A percentile compares a stretch with the other conserved stretches of the same genome.
These are phyloP conservation scores for Geotrichum reessii DNA, from an alignment of 1,139 yeast species.

Conservation along the genomic window DNA sequence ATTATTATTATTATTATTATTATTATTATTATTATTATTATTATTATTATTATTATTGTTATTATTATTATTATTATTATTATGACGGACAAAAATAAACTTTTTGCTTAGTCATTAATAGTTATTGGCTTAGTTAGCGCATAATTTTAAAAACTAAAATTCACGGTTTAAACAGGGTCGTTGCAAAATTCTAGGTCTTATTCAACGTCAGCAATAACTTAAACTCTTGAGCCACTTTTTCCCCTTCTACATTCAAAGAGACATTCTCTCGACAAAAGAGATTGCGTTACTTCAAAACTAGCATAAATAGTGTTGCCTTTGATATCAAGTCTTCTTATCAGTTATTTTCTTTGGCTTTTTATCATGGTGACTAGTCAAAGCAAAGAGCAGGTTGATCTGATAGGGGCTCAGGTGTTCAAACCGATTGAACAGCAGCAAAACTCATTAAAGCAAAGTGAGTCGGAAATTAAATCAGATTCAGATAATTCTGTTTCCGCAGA, in stretches of 20 bases:
- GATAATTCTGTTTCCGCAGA: not conserved
- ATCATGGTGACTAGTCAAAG: not conserved
- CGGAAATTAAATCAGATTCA: not conserved
- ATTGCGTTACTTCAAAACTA: not conserved
- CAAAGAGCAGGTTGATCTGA: not conserved
- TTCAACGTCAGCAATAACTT: not conserved
- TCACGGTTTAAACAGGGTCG: not conserved
- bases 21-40: too few species aligned
- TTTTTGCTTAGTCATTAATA: not conserved
- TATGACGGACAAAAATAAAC: too few species aligned
- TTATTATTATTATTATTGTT: too few species aligned
- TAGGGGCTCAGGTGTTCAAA: not conserved
- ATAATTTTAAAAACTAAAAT: not conserved
- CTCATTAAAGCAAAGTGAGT: not conserved
- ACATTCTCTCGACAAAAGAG: not conserved
- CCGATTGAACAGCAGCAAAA: not conserved
- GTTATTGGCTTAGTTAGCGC: not conserved
- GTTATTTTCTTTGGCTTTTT: not conserved
- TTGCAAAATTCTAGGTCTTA: not conserved
- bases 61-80: too few species aligned
- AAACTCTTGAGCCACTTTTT: not conserved
- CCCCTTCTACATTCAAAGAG: not conserved
- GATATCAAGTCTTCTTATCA: not conserved
- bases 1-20: too few species aligned
- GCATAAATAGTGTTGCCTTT: not conserved